phyloP scores from a whole-genome alignment of 768 basidiomycete genomes.

The Tremella fuciformis region DNA sequence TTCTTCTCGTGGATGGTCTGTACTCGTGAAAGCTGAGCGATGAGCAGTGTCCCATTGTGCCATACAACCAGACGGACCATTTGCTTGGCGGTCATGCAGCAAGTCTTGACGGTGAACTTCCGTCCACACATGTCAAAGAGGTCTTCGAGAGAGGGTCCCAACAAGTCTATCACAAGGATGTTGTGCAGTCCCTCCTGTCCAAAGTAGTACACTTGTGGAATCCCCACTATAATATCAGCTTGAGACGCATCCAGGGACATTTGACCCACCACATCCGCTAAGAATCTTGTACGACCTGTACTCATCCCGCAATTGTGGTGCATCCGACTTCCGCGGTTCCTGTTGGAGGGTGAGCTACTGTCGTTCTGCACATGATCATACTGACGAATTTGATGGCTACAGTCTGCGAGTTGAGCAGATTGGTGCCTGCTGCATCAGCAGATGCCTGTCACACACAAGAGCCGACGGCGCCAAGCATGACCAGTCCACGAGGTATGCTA shows the following conservation, averaged over 20 bases:
- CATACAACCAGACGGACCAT: conserved; percentile 65
- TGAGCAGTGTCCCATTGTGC: conserved; percentile 8
- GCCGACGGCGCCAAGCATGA: not conserved
- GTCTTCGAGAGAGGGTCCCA: conserved; percentile 95
- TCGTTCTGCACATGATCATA: conserved; percentile 30
- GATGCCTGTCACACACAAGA: not conserved
- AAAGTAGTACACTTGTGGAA: conserved; percentile 99
- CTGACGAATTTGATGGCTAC: conserved; percentile 99
- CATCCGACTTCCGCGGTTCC: conserved; percentile 84
- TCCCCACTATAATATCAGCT: conserved; percentile 65
- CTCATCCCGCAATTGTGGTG: conserved; percentile 95
- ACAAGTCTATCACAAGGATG: conserved; percentile 94
- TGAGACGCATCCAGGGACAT: conserved; percentile 13
- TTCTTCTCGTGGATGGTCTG: conserved; percentile 99
- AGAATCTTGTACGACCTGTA: conserved; percentile 97
- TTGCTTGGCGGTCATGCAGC: conserved; percentile 97
- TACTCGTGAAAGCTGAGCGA: conserved; percentile 77
- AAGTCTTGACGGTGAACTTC: conserved; percentile 96
- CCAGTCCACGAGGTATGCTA: not conserved
- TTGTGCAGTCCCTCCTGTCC: conserved; percentile 99
- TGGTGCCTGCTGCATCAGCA: conserved; percentile 67
- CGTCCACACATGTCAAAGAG: conserved; percentile 98
- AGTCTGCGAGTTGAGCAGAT: conserved; percentile 95
- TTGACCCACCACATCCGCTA: conserved; percentile 76
- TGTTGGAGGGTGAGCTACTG: conserved; percentile 23